A percentile compares a stretch with the other conserved stretches of the same genome.
These are phyloP conservation scores for Tuber magnatum DNA, from an alignment of 495 filamentous ascomycete genomes.

Conservation along the genomic window DNA sequence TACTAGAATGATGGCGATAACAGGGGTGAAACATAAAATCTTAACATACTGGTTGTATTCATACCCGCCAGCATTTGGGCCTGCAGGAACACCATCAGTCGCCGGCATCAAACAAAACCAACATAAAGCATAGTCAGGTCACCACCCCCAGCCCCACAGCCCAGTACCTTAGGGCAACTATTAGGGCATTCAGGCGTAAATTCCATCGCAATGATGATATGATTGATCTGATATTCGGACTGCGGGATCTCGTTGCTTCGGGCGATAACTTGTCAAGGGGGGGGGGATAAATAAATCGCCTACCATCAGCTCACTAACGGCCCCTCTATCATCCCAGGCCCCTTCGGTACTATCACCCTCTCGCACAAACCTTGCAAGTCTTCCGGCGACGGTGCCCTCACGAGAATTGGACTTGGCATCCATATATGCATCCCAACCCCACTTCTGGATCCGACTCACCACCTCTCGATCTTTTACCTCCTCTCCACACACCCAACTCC, in stretches of 20 bases:
- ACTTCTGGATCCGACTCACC: slow-evolving; percentile 2
- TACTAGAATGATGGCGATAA: not conserved
- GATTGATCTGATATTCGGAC: not conserved
- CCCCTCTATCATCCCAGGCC: not conserved
- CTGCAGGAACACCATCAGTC: not conserved
- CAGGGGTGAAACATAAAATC: not conserved
- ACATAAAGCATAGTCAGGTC: not conserved
- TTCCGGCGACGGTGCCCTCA: slow-evolving; percentile 6
- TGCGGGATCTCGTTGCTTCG: not conserved
- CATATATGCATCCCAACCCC: slow-evolving; percentile 12
- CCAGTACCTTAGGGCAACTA: not conserved
- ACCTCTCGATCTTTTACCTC: not conserved
- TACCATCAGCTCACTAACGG: slow-evolving; percentile 16
- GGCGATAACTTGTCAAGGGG: not conserved
- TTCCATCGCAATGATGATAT: not conserved
- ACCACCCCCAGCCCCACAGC: not conserved
- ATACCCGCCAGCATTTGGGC: slow-evolving; percentile 17
- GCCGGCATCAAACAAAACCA: not conserved
- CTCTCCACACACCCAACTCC: not conserved
- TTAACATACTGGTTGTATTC: slow-evolving; percentile 10
- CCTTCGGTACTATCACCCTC: not conserved
- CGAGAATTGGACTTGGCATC: not conserved
- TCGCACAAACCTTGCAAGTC: slow-evolving; percentile 3
- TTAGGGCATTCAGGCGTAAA: not conserved
- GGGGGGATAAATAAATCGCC: not conserved